These are phyloP conservation scores for Narthecium ossifragum DNA, from an alignment of 106 monocot species.

Conservation along the genomic window DNA sequence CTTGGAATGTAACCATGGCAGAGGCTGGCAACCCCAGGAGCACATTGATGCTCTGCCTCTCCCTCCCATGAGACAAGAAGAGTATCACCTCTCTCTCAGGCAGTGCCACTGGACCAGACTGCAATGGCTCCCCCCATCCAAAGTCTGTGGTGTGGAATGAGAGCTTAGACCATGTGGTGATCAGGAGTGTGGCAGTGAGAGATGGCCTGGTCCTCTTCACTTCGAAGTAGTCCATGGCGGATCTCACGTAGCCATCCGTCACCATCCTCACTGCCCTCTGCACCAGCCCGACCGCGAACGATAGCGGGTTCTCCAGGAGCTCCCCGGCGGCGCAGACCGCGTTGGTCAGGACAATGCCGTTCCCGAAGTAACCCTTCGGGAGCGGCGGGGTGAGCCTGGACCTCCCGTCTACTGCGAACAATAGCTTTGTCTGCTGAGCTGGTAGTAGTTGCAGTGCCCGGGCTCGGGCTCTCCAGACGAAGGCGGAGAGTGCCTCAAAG, in stretches of 20 bases:
- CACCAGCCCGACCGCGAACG: conserved; percentile 39
- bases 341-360: conserved; percentile 80
- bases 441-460: conserved; percentile 33
- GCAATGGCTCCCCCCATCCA: conserved; percentile 75
- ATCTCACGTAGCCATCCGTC: conserved; percentile 64
- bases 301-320: conserved; percentile 37
- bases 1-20: conserved; percentile 65
- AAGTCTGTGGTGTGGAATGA: conserved; percentile 70
- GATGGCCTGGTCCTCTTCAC: conserved; percentile 57
- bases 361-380: conserved; percentile 72
- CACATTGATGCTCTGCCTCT: conserved; percentile 79
- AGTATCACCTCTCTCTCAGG: conserved; percentile 86
- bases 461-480: conserved; percentile 69
- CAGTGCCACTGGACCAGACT: conserved; percentile 68
- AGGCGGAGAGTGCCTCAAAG: conserved; percentile 63
- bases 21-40: conserved; percentile 62
- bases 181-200: conserved; percentile 44
- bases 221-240: conserved; percentile 80
- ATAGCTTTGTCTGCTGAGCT: conserved; percentile 59
- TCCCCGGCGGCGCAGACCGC: conserved; percentile 44
- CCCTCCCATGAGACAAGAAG: conserved; percentile 75
- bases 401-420: conserved; percentile 79
- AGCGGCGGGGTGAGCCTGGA: conserved; percentile 54
- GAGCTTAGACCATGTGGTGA: conserved; percentile 77
- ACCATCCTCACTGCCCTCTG: conserved; percentile 58